Base-by-base conservation (phyloP, 306 rosid species). In the Fagus sylvatica region DNA sequence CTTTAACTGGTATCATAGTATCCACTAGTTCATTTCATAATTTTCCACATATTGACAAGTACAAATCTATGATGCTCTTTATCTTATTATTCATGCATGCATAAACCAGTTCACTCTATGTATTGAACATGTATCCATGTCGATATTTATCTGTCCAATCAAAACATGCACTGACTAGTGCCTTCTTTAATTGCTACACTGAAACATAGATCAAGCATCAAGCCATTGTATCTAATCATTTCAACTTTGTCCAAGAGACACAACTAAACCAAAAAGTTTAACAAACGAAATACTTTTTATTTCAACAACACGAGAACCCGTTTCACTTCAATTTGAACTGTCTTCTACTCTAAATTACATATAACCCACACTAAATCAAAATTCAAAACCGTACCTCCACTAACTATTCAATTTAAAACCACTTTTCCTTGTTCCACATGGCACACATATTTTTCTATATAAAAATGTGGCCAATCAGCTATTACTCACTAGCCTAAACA, bases 331-430 rank as follows among this genome's bases (percentile, higher is more conserved):
- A 70, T n/a, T 3, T 54, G 39, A 72, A 53, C 72, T 65, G 46
- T 60, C 53, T 32, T 62, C 13, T 43, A 76, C 30, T 71, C 13
- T 11, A 60, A 75, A 60, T 72, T 6, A 64, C 36, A 72, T 33
- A 51, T 7, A 57, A 62, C 34, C 15, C 51, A 59, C 65, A 59
- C 5, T 11, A 39, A 39, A 37, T 66, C 7, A 66, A 39, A 37
- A 17, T 49, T 66, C 7, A 66, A 39, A 37, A 17, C 71, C 19
- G 46, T 40, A 46, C 15, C 51, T 46, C 51, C 51, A 46, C 51
- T 46, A 46, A 46, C 9, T 43, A 7, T 43, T 7, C 49, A 43
- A 11, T 43, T 43, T 42, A 42, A 7, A 43, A 43, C 49, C 8
- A 46, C 51, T 46, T 10, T 46, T 46, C 11, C 1, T 46, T 12